Evolutionary conservation across 1,284 basidiomycete species (phyloP), one percentile per base, ranked within the genome.

Genomic region (Bjerkandera adusta): DNA sequence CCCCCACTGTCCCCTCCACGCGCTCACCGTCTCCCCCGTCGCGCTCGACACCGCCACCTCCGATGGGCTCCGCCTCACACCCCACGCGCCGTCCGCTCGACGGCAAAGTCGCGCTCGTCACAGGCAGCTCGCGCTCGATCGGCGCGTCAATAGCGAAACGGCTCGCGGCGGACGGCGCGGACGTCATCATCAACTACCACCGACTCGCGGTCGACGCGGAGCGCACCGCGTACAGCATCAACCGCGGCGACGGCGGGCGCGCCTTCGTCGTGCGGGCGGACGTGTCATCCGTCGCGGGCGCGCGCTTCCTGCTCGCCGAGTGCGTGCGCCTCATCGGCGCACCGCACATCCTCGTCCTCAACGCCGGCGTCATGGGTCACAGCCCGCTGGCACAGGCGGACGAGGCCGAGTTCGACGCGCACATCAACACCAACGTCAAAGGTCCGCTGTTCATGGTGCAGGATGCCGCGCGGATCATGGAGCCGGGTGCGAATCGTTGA

Each of bases 81-180:
- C 10, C 22, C 24, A 13, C 39, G 27, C 27, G 16, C 36, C 11
- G 38, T n/a, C 56, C 60, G 2, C 55, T 62, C 34, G 20, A 53
- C 32, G 62, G 62, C 41, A 79, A 77, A 64, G 71, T 77, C 16
- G 77, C 77, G 16, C 60, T 82, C 39, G 70, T 83, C 27, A 82
- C 80, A 10, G 79, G 80, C 30, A 81, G 77, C 4, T 81, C 81
- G 20, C 73, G 77, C 16, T 74, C 72, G 13, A 82, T 79, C 32
- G 81, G 80, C 25, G 78, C 78, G 1, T 69, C 76, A 13, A 72
- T 82, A 45, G 79, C 76, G 1, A 66, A 62, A 33, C 66, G 68
- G 24, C 70, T 83, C 26, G 81, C 75, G 7, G 68, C 68, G 26
- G 68, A 79, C 53, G 80, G 81, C 16, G 79, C 79, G 13, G 72